Conservation (phyloP, 2,329 filamentous ascomycete genomes). For the Sclerotinia nivalis region DNA sequence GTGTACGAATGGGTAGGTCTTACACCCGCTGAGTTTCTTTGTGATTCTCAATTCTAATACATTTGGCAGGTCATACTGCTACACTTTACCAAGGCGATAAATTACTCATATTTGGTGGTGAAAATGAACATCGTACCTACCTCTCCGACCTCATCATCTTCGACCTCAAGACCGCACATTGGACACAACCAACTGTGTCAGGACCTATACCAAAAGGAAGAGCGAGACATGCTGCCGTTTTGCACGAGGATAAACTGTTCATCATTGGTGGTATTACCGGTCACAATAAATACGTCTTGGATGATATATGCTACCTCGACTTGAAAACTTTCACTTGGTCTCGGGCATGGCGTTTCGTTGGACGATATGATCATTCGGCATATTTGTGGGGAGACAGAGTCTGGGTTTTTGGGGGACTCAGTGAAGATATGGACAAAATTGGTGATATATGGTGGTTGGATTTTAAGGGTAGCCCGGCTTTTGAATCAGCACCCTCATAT, state of each 20-base stretch:
- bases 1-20: conserved; percentile 85
- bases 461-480: conserved; percentile 84
- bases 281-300: conserved; percentile 85
- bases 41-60: background rate
- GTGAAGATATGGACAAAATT: conserved; percentile 94
- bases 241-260: conserved; percentile 96
- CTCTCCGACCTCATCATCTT: conserved; percentile 95
- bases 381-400: conserved; percentile 90
- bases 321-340: conserved; percentile 98
- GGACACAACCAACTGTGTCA: conserved; percentile 87
- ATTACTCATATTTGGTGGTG: conserved; percentile 93
- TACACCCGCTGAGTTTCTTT: background rate
- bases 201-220: conserved; percentile 86
- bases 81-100: conserved; percentile 93
- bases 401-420: conserved; percentile 95
- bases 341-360: conserved; percentile 90
- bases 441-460: conserved; percentile 98
- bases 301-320: conserved; percentile 96
- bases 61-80: conserved; percentile 78
- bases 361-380: conserved; percentile 90
- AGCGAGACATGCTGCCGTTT: conserved; percentile 84
- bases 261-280: conserved; percentile 95
- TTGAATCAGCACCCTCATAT: conserved; percentile 68
- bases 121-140: conserved; percentile 96
- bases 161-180: conserved; percentile 89